Percentiles rank a stretch among this genome's conserved stretches.
Conservation (phyloP, 2,329 filamentous ascomycete genomes). For the Paracoccidioides brasiliensis region DNA sequence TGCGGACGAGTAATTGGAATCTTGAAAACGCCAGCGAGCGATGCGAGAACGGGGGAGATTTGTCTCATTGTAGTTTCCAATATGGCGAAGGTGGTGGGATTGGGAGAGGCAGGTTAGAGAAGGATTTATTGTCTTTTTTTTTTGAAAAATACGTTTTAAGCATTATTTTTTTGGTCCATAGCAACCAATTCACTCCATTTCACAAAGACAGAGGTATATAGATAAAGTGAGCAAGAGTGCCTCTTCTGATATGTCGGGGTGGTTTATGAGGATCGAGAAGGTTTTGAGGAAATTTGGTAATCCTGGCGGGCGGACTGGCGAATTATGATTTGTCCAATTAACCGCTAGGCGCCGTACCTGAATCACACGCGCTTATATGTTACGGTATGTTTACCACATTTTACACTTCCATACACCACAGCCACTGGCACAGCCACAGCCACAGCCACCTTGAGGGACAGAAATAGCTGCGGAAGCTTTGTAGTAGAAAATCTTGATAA, state of each 20-base stretch:
- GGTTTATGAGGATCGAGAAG: not conserved
- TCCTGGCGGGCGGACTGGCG: not conserved
- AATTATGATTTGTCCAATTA: not conserved
- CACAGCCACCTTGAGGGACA: no score
- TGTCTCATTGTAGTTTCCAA: conserved; percentile 8
- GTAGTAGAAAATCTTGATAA: no score
- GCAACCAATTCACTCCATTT: not conserved
- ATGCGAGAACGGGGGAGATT: conserved; percentile 30
- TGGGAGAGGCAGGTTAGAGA: not conserved
- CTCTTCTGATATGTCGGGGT: not conserved
- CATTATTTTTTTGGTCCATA: not conserved
- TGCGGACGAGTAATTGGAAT: conserved; percentile 25
- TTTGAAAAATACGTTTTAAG: not conserved
- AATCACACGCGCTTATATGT: no score
- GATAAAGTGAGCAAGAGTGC: not conserved
- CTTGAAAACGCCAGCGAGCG: conserved; percentile 33
- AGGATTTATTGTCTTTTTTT: not conserved
- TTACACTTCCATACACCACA: no score
- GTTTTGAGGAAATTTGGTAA: not conserved
- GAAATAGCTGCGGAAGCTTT: no score
- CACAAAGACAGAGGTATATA: not conserved
- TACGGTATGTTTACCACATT: no score
- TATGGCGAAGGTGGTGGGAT: not conserved
- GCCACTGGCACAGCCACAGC: no score
- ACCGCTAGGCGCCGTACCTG: not conserved